Evolutionary conservation across 306 rosid species (phyloP).

Genomic region (Morella rubra): DNA sequence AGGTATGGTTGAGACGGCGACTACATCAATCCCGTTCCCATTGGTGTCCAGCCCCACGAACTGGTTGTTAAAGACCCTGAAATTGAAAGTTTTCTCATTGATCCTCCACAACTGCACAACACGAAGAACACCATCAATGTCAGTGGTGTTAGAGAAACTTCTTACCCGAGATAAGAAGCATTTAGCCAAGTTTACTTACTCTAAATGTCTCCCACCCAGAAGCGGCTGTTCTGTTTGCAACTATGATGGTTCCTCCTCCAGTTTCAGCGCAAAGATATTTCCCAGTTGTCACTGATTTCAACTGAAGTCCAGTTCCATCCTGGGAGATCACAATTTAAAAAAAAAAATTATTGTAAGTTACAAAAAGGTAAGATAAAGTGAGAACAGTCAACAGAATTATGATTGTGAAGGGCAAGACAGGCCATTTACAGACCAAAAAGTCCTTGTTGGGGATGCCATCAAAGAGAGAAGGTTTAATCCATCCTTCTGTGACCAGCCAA

Average conservation of each 20-base stretch:
- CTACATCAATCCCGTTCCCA: conserved; percentile 34
- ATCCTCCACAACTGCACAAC: conserved; percentile 70
- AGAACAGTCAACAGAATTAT: conserved; percentile 35
- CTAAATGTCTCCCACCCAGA: conserved; percentile 71
- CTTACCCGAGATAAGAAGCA: background rate
- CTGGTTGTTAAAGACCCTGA: conserved; percentile 59
- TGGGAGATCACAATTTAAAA: background rate
- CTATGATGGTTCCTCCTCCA: conserved; percentile 72
- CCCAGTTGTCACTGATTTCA: conserved; percentile 54
- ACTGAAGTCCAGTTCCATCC: conserved; percentile 78
- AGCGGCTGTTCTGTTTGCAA: conserved; percentile 59
- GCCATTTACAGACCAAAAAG: conserved; percentile 46
- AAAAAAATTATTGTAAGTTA: background rate
- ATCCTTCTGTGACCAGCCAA: conserved; percentile 84
- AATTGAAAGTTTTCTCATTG: conserved; percentile 44
- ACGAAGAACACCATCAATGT: background rate
- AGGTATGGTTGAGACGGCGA: conserved; percentile 44
- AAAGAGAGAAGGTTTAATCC: conserved; percentile 86
- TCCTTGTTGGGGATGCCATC: conserved; percentile 79
- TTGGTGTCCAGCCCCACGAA: conserved; percentile 50
- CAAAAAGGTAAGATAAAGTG: background rate
- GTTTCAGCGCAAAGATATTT: conserved; percentile 62
- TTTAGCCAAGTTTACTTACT: conserved; percentile 23
- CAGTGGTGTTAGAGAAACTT: background rate
- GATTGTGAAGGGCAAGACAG: background rate